Evolutionary conservation across 1,139 yeast species (phyloP), one percentile per base, ranked within the genome.

Genomic region (Saccharomyces pastorianus): DNA sequence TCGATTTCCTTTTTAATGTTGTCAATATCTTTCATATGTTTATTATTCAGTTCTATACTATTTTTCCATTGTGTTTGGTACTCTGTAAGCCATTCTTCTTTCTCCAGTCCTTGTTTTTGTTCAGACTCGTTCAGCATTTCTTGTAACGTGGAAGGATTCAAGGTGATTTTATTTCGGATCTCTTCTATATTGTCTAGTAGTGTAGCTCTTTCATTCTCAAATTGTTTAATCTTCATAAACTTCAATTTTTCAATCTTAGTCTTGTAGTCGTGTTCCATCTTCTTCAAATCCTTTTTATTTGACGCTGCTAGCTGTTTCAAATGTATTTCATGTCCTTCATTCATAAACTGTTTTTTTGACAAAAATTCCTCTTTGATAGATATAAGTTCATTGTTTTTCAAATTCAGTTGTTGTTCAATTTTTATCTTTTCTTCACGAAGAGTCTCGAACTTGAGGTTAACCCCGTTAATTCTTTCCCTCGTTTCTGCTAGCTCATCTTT

Each of bases 351-450:
- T 67, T 46, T 59, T 48, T 58, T 64, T 8, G 61, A 59, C 55
- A 56, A 55, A 67, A 63, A 25, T 46, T 74, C 75, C 1, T 70
- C 72, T 2, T 73, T 64, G 20, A 72, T 67, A 51, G 72, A 75
- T n/a, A 74, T 75, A 8, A 77, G 59, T 53, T 76, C 78, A 63
- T 73, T 75, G 54, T 73, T 66, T 47, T 76, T 75, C 29, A 72
- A 70, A 53, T 69, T 71, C 4, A 66, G 48, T 49, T 65, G 61
- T 53, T 68, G 67, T 9, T 54, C 57, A 50, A 63, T 62, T 23
- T 58, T 48, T 8, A 73, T 73, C 49, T 71, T 73, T 51, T 73
- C 74, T 4, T 77, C 77, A 53, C 72, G 71, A 28, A 74, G 55
- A 7, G 34, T 31, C 9, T 28, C 32, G 9, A 27, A 23, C 28